Conservation (phyloP, 495 filamentous ascomycete species). For the Penicillium ucsense region DNA sequence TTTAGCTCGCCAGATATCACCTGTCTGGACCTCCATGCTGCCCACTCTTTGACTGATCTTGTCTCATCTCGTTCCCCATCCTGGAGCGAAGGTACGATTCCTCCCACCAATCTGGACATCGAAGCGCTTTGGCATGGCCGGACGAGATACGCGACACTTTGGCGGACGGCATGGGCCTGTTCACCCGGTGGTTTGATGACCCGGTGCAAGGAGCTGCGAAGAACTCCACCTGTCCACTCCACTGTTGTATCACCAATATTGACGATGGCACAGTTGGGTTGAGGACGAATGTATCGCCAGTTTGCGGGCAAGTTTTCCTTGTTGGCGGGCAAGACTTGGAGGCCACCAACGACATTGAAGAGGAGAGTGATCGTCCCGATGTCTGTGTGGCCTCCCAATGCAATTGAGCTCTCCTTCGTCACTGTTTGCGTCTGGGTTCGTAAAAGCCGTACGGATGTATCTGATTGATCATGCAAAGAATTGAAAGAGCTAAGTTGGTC, state of each 20-base stretch:
- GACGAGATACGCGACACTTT: conserved; percentile 26
- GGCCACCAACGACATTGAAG: conserved; percentile 23
- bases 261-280: conserved; percentile 23
- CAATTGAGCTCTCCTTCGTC: background rate
- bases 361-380: conserved; percentile 25
- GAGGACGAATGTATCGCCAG: conserved; percentile 28
- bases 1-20: conserved; percentile 3
- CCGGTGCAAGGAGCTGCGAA: conserved; percentile 27
- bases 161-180: conserved; percentile 16
- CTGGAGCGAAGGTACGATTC: background rate
- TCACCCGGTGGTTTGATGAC: conserved; percentile 26
- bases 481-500: background rate
- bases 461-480: background rate
- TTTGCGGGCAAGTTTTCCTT: background rate
- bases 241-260: conserved; percentile 34
- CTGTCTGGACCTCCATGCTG: conserved; percentile 1
- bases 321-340: conserved; percentile 18
- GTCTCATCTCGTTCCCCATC: conserved; percentile 1
- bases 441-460: conserved; percentile 1
- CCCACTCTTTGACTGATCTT: conserved; percentile 2
- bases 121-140: conserved; percentile 10
- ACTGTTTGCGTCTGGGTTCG: conserved; percentile 1
- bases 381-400: conserved; percentile 17
- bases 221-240: conserved; percentile 26
- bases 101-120: conserved; percentile 9